Conservation (phyloP, 2,329 filamentous ascomycete genomes). For the Verticillium isaacii region DNA sequence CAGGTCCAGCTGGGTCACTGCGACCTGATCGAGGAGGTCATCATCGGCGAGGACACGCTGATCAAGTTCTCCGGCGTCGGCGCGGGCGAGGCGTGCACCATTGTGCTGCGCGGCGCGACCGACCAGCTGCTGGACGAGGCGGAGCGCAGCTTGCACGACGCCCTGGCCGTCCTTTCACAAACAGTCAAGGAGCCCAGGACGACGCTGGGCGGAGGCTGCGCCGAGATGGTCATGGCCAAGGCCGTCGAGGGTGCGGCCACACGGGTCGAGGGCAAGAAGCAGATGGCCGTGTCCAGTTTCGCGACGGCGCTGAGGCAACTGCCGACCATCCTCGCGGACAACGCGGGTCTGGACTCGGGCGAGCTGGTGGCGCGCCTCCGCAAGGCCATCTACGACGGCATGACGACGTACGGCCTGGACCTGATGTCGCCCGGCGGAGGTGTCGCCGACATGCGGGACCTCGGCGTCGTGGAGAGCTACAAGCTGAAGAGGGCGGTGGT, state of each 20-base stretch:
- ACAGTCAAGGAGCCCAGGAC: slow-evolving; percentile 92
- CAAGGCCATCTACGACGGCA: slow-evolving; percentile 90
- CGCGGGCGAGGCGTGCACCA: slow-evolving; percentile 90
- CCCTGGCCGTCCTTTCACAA: slow-evolving; percentile 91
- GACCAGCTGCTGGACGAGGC: slow-evolving; percentile 97
- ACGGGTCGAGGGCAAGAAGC: slow-evolving; percentile 94
- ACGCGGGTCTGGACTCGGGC: slow-evolving; percentile 91
- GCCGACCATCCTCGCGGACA: slow-evolving; percentile 95
- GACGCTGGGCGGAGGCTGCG: slow-evolving; percentile 90
- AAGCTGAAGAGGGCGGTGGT: slow-evolving; percentile 99
- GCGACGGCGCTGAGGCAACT: slow-evolving; percentile 85
- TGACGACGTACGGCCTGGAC: slow-evolving; percentile 89
- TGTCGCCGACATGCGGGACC: slow-evolving; percentile 90
- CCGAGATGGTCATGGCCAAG: slow-evolving; percentile 99
- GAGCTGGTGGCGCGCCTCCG: slow-evolving; percentile 88
- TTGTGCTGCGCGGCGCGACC: slow-evolving; percentile 92
- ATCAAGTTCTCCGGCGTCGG: slow-evolving; percentile 97
- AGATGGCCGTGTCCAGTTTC: slow-evolving; percentile 87
- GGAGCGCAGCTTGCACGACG: slow-evolving; percentile 92
- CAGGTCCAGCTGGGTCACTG: slow-evolving; percentile 94
- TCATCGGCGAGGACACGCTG: slow-evolving; percentile 95
- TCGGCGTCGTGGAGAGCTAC: slow-evolving; percentile 96
- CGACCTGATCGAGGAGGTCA: slow-evolving; percentile 94
- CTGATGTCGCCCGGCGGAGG: slow-evolving; percentile 84
- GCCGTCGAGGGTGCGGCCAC: slow-evolving; percentile 91